Conservation (phyloP, 192 early-diverging fungal species). For the Glomus cerebriforme region DNA sequence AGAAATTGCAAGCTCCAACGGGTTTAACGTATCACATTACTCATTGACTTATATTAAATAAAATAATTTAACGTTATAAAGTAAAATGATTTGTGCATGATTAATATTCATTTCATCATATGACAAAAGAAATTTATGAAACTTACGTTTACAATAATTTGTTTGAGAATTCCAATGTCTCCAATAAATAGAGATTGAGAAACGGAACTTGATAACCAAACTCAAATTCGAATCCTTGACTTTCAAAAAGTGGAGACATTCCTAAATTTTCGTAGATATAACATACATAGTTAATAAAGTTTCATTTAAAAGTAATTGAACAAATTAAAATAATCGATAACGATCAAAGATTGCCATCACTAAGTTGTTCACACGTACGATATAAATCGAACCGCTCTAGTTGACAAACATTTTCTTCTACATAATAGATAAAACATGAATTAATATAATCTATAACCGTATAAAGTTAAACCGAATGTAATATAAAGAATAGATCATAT, state of each 20-base stretch:
- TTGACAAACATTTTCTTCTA: not conserved
- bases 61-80: too few species aligned
- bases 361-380: not conserved
- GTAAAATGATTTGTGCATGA: too few species aligned
- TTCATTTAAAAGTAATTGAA: too few species aligned
- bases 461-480: too few species aligned
- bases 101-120: too few species aligned
- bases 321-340: not conserved
- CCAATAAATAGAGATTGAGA: not conserved
- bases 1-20: too few species aligned
- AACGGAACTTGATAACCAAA: not conserved
- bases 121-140: not conserved
- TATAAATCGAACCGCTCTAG: not conserved
- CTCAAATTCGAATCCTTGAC: not conserved
- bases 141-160: slow-evolving; percentile 11
- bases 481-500: not conserved
- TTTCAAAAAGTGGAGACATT: not conserved
- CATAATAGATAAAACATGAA: not conserved
- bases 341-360: slow-evolving; percentile 3
- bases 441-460: not conserved
- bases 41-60: too few species aligned
- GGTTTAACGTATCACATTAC: too few species aligned
- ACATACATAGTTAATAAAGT: not conserved
- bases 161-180: not conserved
- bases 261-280: not conserved